These are phyloP conservation scores for Penstemon newberryi DNA, from an alignment of 257 asterid species.

Conservation along the genomic window DNA sequence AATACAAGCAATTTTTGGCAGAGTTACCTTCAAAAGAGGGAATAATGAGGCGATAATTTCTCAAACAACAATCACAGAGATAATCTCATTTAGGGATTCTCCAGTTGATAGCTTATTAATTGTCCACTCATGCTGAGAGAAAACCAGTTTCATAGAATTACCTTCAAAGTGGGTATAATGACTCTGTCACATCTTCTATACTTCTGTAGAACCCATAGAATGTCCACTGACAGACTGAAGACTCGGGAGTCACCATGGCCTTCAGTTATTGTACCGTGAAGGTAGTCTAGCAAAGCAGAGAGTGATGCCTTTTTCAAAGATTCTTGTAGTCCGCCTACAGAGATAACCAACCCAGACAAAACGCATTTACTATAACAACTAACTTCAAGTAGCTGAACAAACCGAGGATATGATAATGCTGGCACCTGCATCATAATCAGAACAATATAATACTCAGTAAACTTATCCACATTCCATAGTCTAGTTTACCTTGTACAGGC, in stretches of 20 bases:
- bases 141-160: slow-evolving; percentile 31
- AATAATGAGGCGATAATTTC: background rate
- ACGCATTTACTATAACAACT: slow-evolving; percentile 73
- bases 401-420: slow-evolving; percentile 68
- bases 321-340: slow-evolving; percentile 93
- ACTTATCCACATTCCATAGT: slow-evolving; percentile 18
- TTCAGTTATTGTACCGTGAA: slow-evolving; percentile 50
- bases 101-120: background rate
- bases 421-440: slow-evolving; percentile 67
- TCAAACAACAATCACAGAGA: background rate
- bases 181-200: slow-evolving; percentile 82
- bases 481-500: background rate
- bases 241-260: slow-evolving; percentile 44
- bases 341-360: slow-evolving; percentile 77
- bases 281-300: slow-evolving; percentile 70
- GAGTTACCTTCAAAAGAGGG: background rate
- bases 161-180: slow-evolving; percentile 80
- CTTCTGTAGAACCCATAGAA: slow-evolving; percentile 78
- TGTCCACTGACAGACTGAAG: slow-evolving; percentile 56
- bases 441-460: slow-evolving; percentile 25
- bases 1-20: background rate
- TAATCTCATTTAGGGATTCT: slow-evolving; percentile 1
- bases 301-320: slow-evolving; percentile 78
- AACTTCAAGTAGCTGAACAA: slow-evolving; percentile 70
- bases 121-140: slow-evolving; percentile 13